phyloP scores from a whole-genome alignment of 2,329 filamentous ascomycete genomes.

The Exophiala dermatitidis region DNA sequence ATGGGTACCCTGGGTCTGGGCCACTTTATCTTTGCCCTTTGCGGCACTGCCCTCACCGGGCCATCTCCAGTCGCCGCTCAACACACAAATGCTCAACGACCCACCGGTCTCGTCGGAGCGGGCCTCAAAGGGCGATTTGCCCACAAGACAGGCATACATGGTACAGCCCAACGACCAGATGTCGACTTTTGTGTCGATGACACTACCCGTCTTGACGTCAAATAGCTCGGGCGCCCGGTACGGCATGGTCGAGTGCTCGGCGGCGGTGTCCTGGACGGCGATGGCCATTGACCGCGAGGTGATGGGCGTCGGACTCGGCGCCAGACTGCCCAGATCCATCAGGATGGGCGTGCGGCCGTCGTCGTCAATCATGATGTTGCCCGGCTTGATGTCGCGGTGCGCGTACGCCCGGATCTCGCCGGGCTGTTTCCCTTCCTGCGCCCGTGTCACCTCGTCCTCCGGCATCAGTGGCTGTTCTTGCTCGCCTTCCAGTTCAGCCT shows the following conservation, averaged over 20 bases:
- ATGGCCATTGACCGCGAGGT: slow-evolving; percentile 85
- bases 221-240: slow-evolving; percentile 97
- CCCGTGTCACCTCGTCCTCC: slow-evolving; percentile 57
- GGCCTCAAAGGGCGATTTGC: slow-evolving; percentile 94
- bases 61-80: slow-evolving; percentile 93
- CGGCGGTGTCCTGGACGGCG: slow-evolving; percentile 86
- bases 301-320: slow-evolving; percentile 78
- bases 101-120: slow-evolving; percentile 94
- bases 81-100: slow-evolving; percentile 81
- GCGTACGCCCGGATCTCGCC: slow-evolving; percentile 74
- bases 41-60: slow-evolving; percentile 71
- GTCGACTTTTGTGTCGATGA: slow-evolving; percentile 93
- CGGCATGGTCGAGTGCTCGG: slow-evolving; percentile 96
- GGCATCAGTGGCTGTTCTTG: slow-evolving; percentile 75
- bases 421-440: slow-evolving; percentile 60
- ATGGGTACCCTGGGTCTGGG: slow-evolving; percentile 24
- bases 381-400: slow-evolving; percentile 95
- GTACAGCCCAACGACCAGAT: slow-evolving; percentile 98
- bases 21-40: slow-evolving; percentile 43
- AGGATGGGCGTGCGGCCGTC: slow-evolving; percentile 81
- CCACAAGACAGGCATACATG: slow-evolving; percentile 92
- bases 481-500: slow-evolving; percentile 62
- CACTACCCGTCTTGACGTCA: slow-evolving; percentile 86
- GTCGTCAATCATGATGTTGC: slow-evolving; percentile 98
- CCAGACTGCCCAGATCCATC: slow-evolving; percentile 93